Percentiles rank a stretch among this genome's conserved stretches.
phyloP scores from a whole-genome alignment of 306 rosid species.

The Comarum palustre region DNA sequence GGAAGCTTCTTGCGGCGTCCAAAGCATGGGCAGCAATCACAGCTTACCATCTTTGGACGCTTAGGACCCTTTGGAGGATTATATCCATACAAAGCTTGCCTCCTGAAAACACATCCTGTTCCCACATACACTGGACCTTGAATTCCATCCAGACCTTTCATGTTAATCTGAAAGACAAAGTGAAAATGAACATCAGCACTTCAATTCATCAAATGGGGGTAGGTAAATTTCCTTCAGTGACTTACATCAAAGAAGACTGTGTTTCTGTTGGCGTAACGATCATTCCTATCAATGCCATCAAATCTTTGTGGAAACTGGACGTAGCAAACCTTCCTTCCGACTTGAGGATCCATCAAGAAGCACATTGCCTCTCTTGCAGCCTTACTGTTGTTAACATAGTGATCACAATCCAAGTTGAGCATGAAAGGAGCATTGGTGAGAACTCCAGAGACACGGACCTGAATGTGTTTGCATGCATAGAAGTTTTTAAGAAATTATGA shows the following conservation, averaged over 20 bases:
- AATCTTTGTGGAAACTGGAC: constrained; percentile 94
- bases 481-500: neutral
- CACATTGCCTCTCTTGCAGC: constrained; percentile 89
- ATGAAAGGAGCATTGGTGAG: constrained; percentile 88
- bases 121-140: constrained; percentile 98
- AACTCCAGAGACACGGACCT: constrained; percentile 92
- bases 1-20: constrained; percentile 79
- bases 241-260: constrained; percentile 86
- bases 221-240: constrained; percentile 13
- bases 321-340: constrained; percentile 73
- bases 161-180: constrained; percentile 68
- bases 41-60: constrained; percentile 93
- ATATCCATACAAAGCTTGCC: constrained; percentile 92
- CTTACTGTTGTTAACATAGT: constrained; percentile 83
- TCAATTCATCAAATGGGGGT: neutral
- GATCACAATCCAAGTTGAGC: constrained; percentile 95
- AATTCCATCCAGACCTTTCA: constrained; percentile 94
- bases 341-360: constrained; percentile 88
- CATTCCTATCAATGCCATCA: constrained; percentile 79
- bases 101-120: constrained; percentile 91
- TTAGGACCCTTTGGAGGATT: constrained; percentile 85
- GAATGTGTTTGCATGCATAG: constrained; percentile 13
- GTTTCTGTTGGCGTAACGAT: constrained; percentile 93
- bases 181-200: constrained; percentile 12
- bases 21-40: constrained; percentile 90